Base-by-base conservation (phyloP, 805 yeast species). In the Ogataea nonfermentans region DNA sequence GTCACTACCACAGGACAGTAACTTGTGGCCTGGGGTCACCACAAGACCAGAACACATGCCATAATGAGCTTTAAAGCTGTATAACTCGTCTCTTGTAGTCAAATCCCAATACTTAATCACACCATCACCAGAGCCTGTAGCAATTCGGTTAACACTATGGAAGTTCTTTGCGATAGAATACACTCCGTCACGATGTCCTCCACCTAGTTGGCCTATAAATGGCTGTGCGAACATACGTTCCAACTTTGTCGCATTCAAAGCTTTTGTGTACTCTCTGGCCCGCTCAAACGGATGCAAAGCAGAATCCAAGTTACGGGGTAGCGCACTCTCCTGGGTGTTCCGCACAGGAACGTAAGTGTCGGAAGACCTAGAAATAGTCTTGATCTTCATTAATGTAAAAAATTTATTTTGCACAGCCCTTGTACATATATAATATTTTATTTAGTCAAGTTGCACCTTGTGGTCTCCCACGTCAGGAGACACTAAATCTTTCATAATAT, bases 151-250 rank as follows among this genome's bases (percentile, higher is more conserved):
- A 35, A 89, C 71, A 31, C 76, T 68, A 30, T 73, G 65, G 57
- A 79, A 79, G 62, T 90, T 84, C 61, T 83, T 84, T 5, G 96
- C 95, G 32, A 93, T 75, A 12, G 81, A 69, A 62, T 93, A 91
- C 10, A 93, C 88, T 43, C 97, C 98, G 59, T 93, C 99, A 41
- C 91, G 70, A 58, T 95, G 99, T 7, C 99, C 99, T 45, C 78
- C 75, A 3, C 99, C 99, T 25, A 93, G 66, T 59, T 93, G 98
- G 1, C 95, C 96, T 14, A 95, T 73, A 63, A 93, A 93, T 2
- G 99, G 99, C 57, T 90, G 90, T 0, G 99, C 98, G 74, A 93
- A 93, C 85, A 93, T 83, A 51, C 97, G 75, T 59, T 91, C 98
- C 66, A 93, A 63, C 60, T 93, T 93, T 11, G 98, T 90, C 19